phyloP scores from a whole-genome alignment of 345 rosid species.

The Brassica nigra region DNA sequence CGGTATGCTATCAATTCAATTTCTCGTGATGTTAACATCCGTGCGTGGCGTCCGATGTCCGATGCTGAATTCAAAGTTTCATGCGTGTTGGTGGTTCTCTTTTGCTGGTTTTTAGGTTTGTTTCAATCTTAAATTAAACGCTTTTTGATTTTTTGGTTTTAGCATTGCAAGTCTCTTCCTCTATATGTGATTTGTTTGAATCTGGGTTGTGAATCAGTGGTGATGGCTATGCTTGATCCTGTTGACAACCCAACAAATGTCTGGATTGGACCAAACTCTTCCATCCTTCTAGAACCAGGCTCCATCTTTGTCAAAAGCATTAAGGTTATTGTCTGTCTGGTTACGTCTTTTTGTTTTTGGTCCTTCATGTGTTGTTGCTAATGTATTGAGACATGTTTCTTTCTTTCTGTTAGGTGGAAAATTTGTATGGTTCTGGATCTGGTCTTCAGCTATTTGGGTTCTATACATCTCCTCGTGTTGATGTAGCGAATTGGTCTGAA shows the following conservation, averaged over 20 bases:
- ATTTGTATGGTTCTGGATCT: conserved; percentile 44
- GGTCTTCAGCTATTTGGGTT: conserved; percentile 64
- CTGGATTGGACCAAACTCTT: conserved; percentile 63
- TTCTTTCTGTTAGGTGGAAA: conserved; percentile 52
- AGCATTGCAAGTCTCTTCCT: neutral
- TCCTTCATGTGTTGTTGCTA: neutral
- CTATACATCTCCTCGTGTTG: conserved; percentile 60
- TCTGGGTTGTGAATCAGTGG: conserved; percentile 49
- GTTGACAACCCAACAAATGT: conserved; percentile 52
- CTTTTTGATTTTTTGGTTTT: conserved; percentile 3
- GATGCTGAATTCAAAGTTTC: conserved; percentile 52
- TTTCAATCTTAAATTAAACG: neutral
- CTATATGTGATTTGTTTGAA: neutral
- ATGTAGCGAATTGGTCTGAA: conserved; percentile 56
- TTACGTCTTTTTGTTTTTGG: neutral
- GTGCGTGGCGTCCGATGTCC: neutral
- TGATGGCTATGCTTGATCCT: conserved; percentile 54
- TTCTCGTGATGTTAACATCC: too few species aligned
- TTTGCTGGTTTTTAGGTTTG: conserved; percentile 74
- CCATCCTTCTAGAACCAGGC: conserved; percentile 60
- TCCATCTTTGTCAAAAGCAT: conserved; percentile 68
- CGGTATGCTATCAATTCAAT: too few species aligned
- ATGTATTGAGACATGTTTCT: neutral
- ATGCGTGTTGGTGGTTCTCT: conserved; percentile 52
- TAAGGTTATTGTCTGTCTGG: conserved; percentile 47